phyloP scores from a whole-genome alignment of 768 basidiomycete genomes.

The Lyophyllum semitale region DNA sequence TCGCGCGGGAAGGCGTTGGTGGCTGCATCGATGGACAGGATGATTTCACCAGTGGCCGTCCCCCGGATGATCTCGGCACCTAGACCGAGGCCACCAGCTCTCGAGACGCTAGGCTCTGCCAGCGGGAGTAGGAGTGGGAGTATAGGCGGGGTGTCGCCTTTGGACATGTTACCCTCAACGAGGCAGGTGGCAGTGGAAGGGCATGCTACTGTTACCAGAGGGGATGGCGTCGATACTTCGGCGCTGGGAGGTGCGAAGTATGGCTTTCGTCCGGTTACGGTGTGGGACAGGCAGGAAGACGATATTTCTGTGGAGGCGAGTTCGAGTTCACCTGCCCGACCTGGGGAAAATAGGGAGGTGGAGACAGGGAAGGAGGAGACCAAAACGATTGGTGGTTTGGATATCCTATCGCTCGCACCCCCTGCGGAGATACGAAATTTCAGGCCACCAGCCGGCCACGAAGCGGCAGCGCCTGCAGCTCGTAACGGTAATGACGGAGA shows the following conservation, averaged over 20 bases:
- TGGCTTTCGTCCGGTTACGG: background rate
- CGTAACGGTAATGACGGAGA: too few species aligned
- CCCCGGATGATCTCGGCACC: conserved; percentile 29
- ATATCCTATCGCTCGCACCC: conserved; percentile 10
- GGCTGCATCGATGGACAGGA: background rate
- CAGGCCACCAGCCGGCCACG: background rate
- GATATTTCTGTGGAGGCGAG: background rate
- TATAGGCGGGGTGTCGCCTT: background rate
- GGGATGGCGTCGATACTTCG: background rate
- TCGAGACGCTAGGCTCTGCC: background rate
- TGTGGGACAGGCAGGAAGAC: background rate
- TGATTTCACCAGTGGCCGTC: background rate
- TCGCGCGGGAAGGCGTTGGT: conserved; percentile 3
- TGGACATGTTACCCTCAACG: conserved; percentile 2
- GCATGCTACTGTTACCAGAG: background rate
- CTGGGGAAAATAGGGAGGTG: background rate
- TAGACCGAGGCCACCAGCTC: conserved; percentile 1
- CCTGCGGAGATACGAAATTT: conserved; percentile 3
- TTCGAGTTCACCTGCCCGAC: background rate
- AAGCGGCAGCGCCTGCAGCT: too few species aligned
- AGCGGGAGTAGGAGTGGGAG: background rate
- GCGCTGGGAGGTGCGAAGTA: background rate
- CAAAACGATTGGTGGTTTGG: background rate
- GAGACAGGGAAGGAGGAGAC: background rate
- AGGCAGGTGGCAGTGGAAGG: background rate